These are phyloP conservation scores for Aspergillus felis DNA, from an alignment of 2,329 filamentous ascomycete genomes.

Conservation along the genomic window DNA sequence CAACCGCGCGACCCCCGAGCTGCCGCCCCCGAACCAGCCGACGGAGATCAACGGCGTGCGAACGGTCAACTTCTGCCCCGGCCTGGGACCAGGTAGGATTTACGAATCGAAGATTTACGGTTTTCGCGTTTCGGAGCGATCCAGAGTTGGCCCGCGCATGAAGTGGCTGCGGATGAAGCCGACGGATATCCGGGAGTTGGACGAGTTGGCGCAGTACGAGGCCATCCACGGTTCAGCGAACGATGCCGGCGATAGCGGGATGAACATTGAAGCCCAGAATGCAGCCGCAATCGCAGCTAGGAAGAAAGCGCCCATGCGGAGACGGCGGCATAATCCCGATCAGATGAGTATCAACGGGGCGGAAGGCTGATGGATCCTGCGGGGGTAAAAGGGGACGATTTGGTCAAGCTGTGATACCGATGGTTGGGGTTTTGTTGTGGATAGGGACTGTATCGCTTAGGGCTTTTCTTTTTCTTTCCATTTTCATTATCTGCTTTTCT, in stretches of 20 bases:
- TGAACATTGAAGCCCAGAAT: conserved; percentile 32
- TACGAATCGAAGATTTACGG: conserved; percentile 97
- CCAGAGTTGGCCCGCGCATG: conserved; percentile 89
- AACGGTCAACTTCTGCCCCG: conserved; percentile 80
- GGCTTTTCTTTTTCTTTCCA: background rate
- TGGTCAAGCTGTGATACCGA: background rate
- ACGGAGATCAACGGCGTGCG: conserved; percentile 76
- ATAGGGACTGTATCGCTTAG: background rate
- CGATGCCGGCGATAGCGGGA: conserved; percentile 37
- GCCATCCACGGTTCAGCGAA: conserved; percentile 30
- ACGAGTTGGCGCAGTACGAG: conserved; percentile 57
- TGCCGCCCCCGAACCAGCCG: conserved; percentile 46
- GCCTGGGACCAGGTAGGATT: conserved; percentile 74
- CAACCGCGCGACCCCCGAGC: conserved; percentile 25
- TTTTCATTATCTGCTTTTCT: conserved; percentile 9
- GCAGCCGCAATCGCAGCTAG: conserved; percentile 34
- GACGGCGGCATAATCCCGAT: conserved; percentile 32
- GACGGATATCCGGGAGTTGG: conserved; percentile 71
- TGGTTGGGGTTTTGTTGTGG: background rate
- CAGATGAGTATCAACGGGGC: conserved; percentile 34
- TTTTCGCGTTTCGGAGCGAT: conserved; percentile 87
- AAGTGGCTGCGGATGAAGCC: conserved; percentile 91
- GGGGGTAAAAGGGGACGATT: background rate
- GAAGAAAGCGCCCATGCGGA: conserved; percentile 43
- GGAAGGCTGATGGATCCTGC: conserved; percentile 12